Evolutionary conservation across 495 filamentous ascomycete genomes (phyloP), one percentile per base, ranked within the genome.

Genomic region (Stereocaulon alpinum): DNA sequence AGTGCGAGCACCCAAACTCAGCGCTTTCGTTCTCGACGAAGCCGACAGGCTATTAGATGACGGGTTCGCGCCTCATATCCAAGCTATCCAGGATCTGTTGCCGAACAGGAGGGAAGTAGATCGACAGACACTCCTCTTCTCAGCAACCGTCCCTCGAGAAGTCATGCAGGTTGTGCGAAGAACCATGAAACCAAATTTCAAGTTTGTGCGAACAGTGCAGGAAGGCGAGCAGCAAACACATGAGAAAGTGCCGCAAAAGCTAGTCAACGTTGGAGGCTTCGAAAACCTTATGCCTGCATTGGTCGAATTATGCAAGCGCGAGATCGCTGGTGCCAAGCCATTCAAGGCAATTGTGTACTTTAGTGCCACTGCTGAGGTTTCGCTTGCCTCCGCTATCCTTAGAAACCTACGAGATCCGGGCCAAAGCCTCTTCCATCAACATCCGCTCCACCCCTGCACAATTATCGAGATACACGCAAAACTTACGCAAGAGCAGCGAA

Each of bases 311-410:
- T 73, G 77, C 57, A 73, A 84, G 63, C 79, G 78, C 29, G 82
- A 83, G 62, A 68, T 77, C 41, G 62, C 71, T 14, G 70, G 70
- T 12, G 69, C 64, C 37, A 70, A 71, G 10, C 91, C 91, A 1
- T 95, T 97, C 79, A 98, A 97, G 74, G 89, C 89, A 27, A 93
- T 98, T 59, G 75, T 96, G 44, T 98, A 93, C 74, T 86, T 89
- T 69, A 85, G 86, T 59, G 85, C 85, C 27, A 95, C 90, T 0
- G 80, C 81, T 27, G 78, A 86, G 60, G 86, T 90, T 40, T 70
- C 76, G 34, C 72, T 91, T n/a, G 80, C 82, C 20, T 69, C 75
- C 40, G 69, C 75, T 20, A 76, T 82, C 30, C 86, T 96, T 71
- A 68, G 69, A 20, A 72, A 76, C 47, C 70, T 93, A 15, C 61